Evolutionary conservation across 306 rosid genomes (phyloP), one percentile per base, ranked within the genome.

Genomic region (Herpetospermum pedunculosum): DNA sequence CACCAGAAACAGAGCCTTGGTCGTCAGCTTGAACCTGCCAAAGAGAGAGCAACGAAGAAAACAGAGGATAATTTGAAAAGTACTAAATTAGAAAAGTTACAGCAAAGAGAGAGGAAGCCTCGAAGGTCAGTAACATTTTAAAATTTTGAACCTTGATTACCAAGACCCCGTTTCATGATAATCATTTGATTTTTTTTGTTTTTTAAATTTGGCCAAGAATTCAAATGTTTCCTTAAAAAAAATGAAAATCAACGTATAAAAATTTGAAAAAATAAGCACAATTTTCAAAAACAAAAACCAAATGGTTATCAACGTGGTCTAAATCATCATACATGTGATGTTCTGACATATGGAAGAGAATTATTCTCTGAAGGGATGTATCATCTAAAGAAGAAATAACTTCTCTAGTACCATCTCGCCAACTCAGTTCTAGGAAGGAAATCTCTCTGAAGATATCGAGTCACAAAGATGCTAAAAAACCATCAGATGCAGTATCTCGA

Each of bases 371-470:
- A 83, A 90, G 98, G 84, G 83, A 48, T 46, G 77, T 70, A 59
- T 80, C 85, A 64, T 77, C 77, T 71, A 83, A 83, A 82, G 89
- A 82, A 72, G 88, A 83, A 72, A 76, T 75, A 16, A 74, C 37
- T 58, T 53, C 80, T 32, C 41, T 71, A 73, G 76, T 54, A 71
- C 81, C 85, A 46, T 72, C 81, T 26, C 18, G 81, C 55, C 77
- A 81, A 67, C 85, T 81, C 2, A 75, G 77, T 63, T 82, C 77
- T 29, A 87, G 84, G 52, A 74, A 79, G 43, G 90, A 87, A 83
- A 85, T 81, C 40, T 71, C 80, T 13, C 70, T 5, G 30, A 62
- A 28, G 32, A 73, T 53, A 28, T 52, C 50, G 40, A 78, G 78
- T 77, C 41, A 67, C 62, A 81, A 80, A 73, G 85, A 81, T 78